Evolutionary conservation across 257 asterid genomes (phyloP).

Genomic region (Thymus mandschuricus): DNA sequence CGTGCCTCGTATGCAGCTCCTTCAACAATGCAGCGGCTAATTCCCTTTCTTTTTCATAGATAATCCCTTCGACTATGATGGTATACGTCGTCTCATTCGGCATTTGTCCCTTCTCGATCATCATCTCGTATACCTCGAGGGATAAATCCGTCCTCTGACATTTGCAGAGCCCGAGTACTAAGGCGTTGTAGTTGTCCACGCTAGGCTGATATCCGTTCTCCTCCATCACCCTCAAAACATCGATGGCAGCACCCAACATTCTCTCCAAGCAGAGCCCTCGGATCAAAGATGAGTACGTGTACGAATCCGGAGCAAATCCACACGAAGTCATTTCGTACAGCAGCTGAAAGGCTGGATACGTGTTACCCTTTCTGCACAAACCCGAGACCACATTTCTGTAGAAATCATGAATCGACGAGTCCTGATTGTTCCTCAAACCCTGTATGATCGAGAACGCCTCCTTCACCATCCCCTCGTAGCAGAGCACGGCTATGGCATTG

Average conservation of each 20-base stretch:
- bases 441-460: conserved; percentile 75
- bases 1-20: conserved; percentile 63
- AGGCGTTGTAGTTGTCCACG: conserved; percentile 64
- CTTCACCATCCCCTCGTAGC: conserved; percentile 68
- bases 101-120: conserved; percentile 65
- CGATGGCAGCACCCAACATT: conserved; percentile 73
- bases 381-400: conserved; percentile 60
- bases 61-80: conserved; percentile 73
- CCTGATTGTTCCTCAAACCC: conserved; percentile 56
- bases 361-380: conserved; percentile 77
- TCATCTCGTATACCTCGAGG: conserved; percentile 53
- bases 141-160: conserved; percentile 73
- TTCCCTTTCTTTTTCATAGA: conserved; percentile 66
- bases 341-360: conserved; percentile 69
- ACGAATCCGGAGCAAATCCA: conserved; percentile 74
- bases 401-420: conserved; percentile 53
- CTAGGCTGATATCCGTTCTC: conserved; percentile 61
- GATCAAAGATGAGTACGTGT: conserved; percentile 77
- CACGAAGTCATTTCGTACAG: conserved; percentile 58
- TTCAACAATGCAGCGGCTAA: conserved; percentile 58
- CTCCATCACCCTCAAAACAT: conserved; percentile 61
- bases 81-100: conserved; percentile 83
- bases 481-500: conserved; percentile 72
- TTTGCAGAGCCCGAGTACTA: conserved; percentile 84
- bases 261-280: conserved; percentile 80